A percentile compares a stretch with the other conserved stretches of the same genome.
Conservation (phyloP, 2,329 filamentous ascomycete species). For the Torrubiella hemipterigena region DNA sequence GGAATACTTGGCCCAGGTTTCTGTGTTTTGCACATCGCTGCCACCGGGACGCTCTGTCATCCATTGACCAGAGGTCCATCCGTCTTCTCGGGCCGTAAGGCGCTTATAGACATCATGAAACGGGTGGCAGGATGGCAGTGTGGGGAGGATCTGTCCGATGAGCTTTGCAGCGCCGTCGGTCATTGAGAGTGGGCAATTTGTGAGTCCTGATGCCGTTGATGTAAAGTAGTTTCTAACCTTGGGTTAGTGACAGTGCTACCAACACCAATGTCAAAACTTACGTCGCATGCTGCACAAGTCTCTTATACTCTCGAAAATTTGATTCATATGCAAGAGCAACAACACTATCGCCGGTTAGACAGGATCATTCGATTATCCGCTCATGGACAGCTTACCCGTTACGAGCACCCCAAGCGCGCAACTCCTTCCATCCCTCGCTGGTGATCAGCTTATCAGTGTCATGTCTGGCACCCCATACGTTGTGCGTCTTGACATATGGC, state of each 20-base stretch:
- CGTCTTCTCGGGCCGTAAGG: constrained; percentile 3
- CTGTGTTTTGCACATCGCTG: constrained; percentile 8
- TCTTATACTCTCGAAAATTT: constrained; percentile 5
- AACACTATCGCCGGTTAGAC: constrained; percentile 1
- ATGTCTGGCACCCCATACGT: constrained; percentile 6
- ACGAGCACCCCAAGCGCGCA: constrained; percentile 5
- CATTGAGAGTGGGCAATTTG: constrained; percentile 7
- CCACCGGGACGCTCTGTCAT: constrained; percentile 8
- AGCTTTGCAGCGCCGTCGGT: constrained; percentile 7
- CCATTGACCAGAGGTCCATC: constrained; percentile 9
- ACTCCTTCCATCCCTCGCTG: constrained; percentile 6
- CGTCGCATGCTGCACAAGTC: constrained; percentile 6
- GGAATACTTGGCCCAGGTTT: constrained; percentile 6
- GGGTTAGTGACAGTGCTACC: not conserved
- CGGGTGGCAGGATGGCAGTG: constrained; percentile 5
- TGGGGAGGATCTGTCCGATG: constrained; percentile 2
- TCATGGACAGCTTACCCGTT: constrained; percentile 3
- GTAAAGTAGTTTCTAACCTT: constrained; percentile 6
- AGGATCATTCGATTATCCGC: not conserved
- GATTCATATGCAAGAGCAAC: constrained; percentile 6
- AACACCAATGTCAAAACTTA: not conserved
- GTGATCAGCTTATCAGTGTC: constrained; percentile 7
- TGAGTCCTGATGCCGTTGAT: constrained; percentile 5
- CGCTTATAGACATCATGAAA: constrained; percentile 5
- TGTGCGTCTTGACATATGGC: constrained; percentile 7